Evolutionary conservation across 2,329 filamentous ascomycete species (phyloP), one percentile per base, ranked within the genome.

Genomic region (Ceratocystis huliohia): DNA sequence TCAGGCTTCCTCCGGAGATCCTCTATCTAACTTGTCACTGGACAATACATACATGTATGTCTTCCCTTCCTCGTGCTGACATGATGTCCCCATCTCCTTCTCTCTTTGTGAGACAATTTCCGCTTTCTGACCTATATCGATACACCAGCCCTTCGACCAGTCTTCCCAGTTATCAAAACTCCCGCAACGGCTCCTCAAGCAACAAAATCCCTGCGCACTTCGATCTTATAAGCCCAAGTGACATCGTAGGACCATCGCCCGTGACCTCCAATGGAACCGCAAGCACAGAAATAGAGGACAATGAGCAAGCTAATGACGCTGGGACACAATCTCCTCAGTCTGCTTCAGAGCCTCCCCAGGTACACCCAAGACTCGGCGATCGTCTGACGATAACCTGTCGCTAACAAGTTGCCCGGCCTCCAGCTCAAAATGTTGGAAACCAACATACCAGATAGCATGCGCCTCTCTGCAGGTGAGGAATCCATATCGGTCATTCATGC

Each of bases 401-500:
- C 61, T 64, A 64, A 64, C 30, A 3, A 53, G 20, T 20, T 33
- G 10, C 44, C 7, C 8, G 48, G 15, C 44, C n/a, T 20, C n/a
- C 62, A 69, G 74, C 66, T 70, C 28, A 71, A 64, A 66, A 79
- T 82, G 77, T 75, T 85, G 17, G 78, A 77, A 64, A 87, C 84
- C 3, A 82, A 80, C 68, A 72, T 87, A 8, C 76, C 83, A 2
- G 82, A 84, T 53, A 77, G 80, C 68, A 72, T 87, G 74, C 78
- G 85, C 73, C 80, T 81, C 64, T 77, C 78, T 65, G 82, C 82
- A 28, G 86, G 85, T 69, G 90, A 96, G 70, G 90, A 92, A 70
- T 87, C 91, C 28, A 82, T 90, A 65, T 96, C 92, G 1, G 92
- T 96, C 65, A 96, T 96, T 70, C 92, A 96, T 79, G 90, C 89